Percentiles rank a stretch among this genome's conserved stretches.
These are phyloP conservation scores for Metrosideros polymorpha DNA, from an alignment of 441 rosid species.

Conservation along the genomic window DNA sequence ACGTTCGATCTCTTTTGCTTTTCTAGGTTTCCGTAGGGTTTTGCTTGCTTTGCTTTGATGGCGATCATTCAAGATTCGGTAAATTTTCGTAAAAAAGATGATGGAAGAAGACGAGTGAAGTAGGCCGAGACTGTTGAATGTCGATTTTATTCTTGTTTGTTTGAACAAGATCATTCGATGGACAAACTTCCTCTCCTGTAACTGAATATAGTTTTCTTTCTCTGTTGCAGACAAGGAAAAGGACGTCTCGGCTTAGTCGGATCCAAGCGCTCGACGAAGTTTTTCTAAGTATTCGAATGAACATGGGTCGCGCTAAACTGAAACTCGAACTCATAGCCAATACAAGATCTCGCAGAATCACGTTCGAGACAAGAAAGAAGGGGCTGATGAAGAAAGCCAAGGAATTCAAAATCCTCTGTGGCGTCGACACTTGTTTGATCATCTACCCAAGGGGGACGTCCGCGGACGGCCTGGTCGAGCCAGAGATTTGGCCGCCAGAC, in stretches of 20 bases:
- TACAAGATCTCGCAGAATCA: neutral
- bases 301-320: neutral
- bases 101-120: neutral
- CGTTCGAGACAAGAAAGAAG: neutral
- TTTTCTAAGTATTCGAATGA: neutral
- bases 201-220: neutral
- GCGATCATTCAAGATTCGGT: neutral
- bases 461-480: too few species aligned
- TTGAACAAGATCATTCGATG: neutral
- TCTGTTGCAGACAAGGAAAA: slow-evolving; percentile 28
- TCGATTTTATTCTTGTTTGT: neutral
- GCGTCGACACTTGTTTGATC: too few species aligned
- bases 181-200: slow-evolving; percentile 2
- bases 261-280: slow-evolving; percentile 4
- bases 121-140: neutral
- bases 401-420: too few species aligned
- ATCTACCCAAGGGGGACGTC: too few species aligned
- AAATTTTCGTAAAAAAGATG: neutral
- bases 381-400: neutral
- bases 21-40: neutral
- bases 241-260: slow-evolving; percentile 18
- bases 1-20: neutral
- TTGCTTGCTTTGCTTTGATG: neutral
- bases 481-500: too few species aligned
- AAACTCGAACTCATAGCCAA: neutral